Evolutionary conservation across 192 early-diverging fungal genomes (phyloP), one percentile per base, ranked within the genome.

Genomic region (Entomortierella parvispora): DNA sequence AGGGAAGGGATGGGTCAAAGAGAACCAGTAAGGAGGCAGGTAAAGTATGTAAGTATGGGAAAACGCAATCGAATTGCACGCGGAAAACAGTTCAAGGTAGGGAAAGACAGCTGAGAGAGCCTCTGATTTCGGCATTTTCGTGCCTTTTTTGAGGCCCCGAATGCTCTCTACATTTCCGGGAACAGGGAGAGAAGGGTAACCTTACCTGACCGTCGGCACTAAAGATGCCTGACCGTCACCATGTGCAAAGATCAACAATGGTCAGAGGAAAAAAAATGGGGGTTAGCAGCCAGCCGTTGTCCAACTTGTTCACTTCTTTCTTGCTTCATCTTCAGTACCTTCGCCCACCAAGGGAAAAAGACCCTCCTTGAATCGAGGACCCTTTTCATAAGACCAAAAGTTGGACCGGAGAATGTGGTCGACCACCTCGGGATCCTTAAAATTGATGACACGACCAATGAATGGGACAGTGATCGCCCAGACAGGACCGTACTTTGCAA

Each of bases 321-420:
- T 29, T 50, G 49, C 26, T 15, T 29, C n/a, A 2, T 26, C 18
- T 52, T 45, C n/a, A n/a, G n/a, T 44, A 72, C 70, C 70, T 43
- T 64, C 52, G 7, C 70, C 70, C 0, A 54, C 56, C 9, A 72
- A 29, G 17, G 70, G 70, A 15, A 25, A 18, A 20, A 72, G n/a
- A 2, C 12, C 44, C 23, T 42, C 18, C 62, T 65, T 72, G 20
- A 45, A 42, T 42, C 47, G 32, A 2, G 48, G 14, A 2, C 62
- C 70, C 62, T 72, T 72, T 29, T 72, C 70, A 37, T 72, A 72
- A 3, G 62, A 55, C 70, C 70, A 72, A 53, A 72, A 72, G 37
- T 72, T 58, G 22, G 48, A 47, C 29, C 52, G 43, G n/a, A 66
- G 33, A 3, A 80, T 34, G 49, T 70, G 62, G 33, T 80, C 68